A percentile compares a stretch with the other conserved stretches of the same genome.
These are phyloP conservation scores for Chlorencoelia australis DNA, from an alignment of 2,329 filamentous ascomycete species.

Conservation along the genomic window DNA sequence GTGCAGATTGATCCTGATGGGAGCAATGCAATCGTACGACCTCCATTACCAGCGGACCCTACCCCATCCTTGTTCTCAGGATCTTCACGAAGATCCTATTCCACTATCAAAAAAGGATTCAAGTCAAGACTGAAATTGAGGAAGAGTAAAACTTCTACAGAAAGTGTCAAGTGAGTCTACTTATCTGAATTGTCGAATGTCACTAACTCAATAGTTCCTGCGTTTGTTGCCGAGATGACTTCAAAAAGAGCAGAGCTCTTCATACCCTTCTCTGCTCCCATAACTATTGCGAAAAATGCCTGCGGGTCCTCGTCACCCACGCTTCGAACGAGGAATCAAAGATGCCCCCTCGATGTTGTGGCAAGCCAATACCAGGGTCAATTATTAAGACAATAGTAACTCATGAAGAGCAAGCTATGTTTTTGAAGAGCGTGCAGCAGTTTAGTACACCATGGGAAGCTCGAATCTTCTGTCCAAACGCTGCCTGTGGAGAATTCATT, in stretches of 20 bases:
- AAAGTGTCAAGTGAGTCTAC: conserved; percentile 19
- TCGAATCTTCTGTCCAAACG: conserved; percentile 49
- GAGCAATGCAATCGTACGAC: conserved; percentile 4
- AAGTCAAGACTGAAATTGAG: conserved; percentile 17
- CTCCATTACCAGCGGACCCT: conserved; percentile 12
- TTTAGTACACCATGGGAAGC: conserved; percentile 48
- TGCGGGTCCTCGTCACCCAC: conserved; percentile 43
- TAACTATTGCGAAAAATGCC: conserved; percentile 45
- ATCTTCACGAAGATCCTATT: conserved; percentile 20
- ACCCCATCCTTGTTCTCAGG: conserved; percentile 23
- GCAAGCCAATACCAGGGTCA: conserved; percentile 40
- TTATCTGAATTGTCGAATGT: neutral
- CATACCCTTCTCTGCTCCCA: conserved; percentile 48
- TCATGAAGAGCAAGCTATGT: conserved; percentile 41
- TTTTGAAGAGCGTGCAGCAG: conserved; percentile 47
- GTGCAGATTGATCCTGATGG: conserved; percentile 15
- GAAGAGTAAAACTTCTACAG: conserved; percentile 9
- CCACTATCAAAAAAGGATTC: conserved; percentile 21
- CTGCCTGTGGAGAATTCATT: conserved; percentile 48
- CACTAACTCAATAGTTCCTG: conserved; percentile 37
- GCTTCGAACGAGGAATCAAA: conserved; percentile 46
- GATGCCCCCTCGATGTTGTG: conserved; percentile 54
- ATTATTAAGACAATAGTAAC: conserved; percentile 40
- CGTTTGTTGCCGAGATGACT: conserved; percentile 45
- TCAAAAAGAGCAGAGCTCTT: conserved; percentile 33